Evolutionary conservation across 139 green algal genomes (phyloP).

Genomic region (Closterium sp.): DNA sequence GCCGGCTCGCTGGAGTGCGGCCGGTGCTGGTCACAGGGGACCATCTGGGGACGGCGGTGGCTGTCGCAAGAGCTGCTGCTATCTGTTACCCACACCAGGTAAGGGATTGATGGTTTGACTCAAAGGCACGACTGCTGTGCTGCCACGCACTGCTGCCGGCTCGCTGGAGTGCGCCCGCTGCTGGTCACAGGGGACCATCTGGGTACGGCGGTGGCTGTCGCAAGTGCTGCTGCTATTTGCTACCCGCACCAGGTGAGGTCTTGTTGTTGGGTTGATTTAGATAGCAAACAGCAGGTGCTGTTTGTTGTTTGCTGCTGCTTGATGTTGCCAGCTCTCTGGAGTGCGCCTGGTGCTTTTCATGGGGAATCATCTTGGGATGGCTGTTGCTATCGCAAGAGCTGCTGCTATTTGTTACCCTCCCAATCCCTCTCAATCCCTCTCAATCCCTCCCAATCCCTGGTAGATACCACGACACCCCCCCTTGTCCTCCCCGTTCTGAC

Average conservation of each 20-base stretch:
- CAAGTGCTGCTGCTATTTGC: constrained; percentile 70
- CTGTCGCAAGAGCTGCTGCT: constrained; percentile 87
- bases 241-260: background rate
- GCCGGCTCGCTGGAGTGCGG: background rate
- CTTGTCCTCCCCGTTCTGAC: no score
- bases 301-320: no score
- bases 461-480: no score
- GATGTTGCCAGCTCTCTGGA: background rate
- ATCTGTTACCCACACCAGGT: background rate
- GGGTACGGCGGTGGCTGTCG: constrained; percentile 90
- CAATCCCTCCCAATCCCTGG: no score
- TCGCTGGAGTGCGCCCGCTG: background rate
- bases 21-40: constrained; percentile 93
- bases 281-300: no score
- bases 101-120: no score
- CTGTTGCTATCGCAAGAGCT: constrained; percentile 87
- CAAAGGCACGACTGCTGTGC: no score
- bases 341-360: constrained; percentile 80
- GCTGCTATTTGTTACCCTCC: constrained; percentile 55
- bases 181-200: constrained; percentile 99
- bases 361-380: constrained; percentile 95
- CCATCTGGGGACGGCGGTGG: constrained; percentile 91
- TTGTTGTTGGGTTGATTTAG: no score
- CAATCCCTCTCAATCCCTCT: no score
- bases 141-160: background rate